These are phyloP conservation scores for Babesia sp. DNA, from an alignment of 169 alveolate species.

Conservation along the genomic window DNA sequence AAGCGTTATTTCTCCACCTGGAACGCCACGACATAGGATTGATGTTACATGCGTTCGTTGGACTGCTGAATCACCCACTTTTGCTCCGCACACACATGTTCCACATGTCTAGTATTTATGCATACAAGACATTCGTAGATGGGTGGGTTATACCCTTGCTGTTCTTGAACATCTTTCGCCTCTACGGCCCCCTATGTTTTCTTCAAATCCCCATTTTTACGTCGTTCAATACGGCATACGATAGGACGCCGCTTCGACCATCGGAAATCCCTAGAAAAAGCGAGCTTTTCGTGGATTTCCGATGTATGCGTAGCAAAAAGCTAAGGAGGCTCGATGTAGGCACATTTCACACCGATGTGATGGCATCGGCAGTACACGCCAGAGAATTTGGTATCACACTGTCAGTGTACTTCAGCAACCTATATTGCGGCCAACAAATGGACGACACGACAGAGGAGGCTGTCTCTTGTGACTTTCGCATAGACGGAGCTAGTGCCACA, in stretches of 20 bases:
- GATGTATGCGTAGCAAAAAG: neutral
- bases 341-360: constrained; percentile 2
- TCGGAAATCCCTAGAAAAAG: neutral
- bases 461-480: neutral
- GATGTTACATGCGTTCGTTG: constrained; percentile 6
- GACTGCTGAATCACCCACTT: constrained; percentile 15
- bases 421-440: neutral
- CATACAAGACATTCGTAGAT: constrained; percentile 6
- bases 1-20: neutral
- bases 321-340: neutral
- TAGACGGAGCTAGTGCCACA: neutral
- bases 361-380: constrained; percentile 16
- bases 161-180: neutral
- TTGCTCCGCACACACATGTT: constrained; percentile 2
- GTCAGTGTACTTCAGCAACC: constrained; percentile 15
- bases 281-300: neutral
- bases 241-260: neutral
- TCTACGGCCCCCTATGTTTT: constrained; percentile 5
- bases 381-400: constrained; percentile 10
- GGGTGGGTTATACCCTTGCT: constrained; percentile 33
- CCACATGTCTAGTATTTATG: neutral
- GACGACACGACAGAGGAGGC: neutral
- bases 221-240: neutral
- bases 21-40: too few relatives aligned
- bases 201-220: constrained; percentile 3